Base-by-base conservation (phyloP, 345 rosid species). In the Lumnitzera racemosa region DNA sequence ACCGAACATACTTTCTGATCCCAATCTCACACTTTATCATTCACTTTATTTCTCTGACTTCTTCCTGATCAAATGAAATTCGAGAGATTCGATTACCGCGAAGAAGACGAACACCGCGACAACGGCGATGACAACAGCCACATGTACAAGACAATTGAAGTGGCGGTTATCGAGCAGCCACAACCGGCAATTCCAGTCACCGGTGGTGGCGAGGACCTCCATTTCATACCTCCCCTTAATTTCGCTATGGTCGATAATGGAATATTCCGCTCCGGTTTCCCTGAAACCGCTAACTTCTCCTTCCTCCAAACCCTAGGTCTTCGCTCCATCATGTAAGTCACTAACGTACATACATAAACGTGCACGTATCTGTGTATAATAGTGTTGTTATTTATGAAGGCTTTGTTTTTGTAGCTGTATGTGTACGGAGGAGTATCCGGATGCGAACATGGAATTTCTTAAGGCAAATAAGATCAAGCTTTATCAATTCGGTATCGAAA, bases 211-310 rank as follows among this genome's bases (percentile, higher is more conserved):
- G 73, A 63, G 4, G 73, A 88, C 7, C 62, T 70, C 59, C 72
- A 43, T 71, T 66, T 81, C 64, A 76, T 70, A 11, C 99, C 99
- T 5, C 99, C 99, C 12, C 77, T 90, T 27, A 94, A 94, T 82
- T 94, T 94, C 69, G 64, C 99, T 9, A 80, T 90, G 90, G 99
- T 94, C 20, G 97, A 94, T 63, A 86, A 81, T 50, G 99, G 99
- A 68, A 76, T 94, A 53, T 94, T 94, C 80, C 74, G 99, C 80
- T 90, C 99, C 25, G 99, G 99, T 58, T 94, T 87, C 64, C 99
- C 99, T 0, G 90, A 83, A 70, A 73, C 90, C 62, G 80, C 83
- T 60, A 94, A 88, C 85, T 94, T 94, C 85, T 61, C 96, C 15
- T 94, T 94, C 70, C 76, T 94, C 58, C 86, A 81, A 67, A 81